Evolutionary conservation across 202 grass and related monocot genomes (phyloP).

Genomic region (Miscanthus sacchariflorus): DNA sequence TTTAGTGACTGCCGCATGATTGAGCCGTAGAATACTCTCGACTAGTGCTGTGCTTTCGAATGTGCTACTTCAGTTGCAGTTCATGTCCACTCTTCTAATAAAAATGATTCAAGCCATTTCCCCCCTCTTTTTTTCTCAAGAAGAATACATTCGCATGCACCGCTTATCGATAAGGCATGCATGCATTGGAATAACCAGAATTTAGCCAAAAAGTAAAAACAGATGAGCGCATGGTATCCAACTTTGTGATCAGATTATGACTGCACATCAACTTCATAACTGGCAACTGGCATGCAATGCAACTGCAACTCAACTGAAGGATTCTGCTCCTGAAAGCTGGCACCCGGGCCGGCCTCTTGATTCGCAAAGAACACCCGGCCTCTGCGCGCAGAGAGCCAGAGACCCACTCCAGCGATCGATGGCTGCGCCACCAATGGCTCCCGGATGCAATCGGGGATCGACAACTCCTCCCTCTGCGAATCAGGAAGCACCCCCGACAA

Average conservation of each 20-base stretch:
- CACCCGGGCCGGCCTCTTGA: neutral
- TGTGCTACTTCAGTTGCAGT: neutral
- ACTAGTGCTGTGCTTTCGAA: neutral
- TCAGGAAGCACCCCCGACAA: conserved; percentile 38
- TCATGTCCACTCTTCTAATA: neutral
- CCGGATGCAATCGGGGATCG: conserved; percentile 39
- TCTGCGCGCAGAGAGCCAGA: neutral
- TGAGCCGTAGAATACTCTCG: neutral
- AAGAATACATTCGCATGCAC: conserved; percentile 29
- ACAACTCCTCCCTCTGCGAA: conserved; percentile 39
- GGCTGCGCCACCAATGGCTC: conserved; percentile 36
- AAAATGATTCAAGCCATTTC: neutral
- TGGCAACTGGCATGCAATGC: neutral
- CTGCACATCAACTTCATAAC: conserved; percentile 19
- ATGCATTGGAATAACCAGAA: neutral
- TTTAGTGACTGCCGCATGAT: conserved; percentile 22
- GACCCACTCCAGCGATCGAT: conserved; percentile 31
- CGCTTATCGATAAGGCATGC: conserved; percentile 25
- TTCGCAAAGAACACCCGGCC: neutral
- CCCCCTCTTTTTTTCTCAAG: neutral
- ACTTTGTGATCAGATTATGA: conserved; percentile 19
- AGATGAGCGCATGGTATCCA: conserved; percentile 20
- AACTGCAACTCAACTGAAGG: neutral
- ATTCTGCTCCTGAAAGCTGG: neutral
- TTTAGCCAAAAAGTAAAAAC: conserved; percentile 7